Conservation (phyloP, 2,329 filamentous ascomycete genomes). For the Aspergillus amoenus region DNA sequence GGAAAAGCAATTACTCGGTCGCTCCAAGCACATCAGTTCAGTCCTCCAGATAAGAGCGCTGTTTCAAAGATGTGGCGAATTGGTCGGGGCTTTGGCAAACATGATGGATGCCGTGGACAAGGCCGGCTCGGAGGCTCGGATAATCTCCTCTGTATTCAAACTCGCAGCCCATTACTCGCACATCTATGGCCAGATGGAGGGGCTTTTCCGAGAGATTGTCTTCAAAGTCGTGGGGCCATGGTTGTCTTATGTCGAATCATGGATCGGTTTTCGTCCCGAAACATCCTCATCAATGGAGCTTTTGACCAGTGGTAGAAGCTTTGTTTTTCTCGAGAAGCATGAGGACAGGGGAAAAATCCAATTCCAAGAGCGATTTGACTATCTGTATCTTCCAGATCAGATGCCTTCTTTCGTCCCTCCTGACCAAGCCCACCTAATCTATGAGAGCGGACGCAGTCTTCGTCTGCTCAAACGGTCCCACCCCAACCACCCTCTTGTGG, state of each 20-base stretch:
- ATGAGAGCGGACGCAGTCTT: conserved; percentile 75
- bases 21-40: conserved; percentile 28
- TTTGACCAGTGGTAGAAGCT: conserved; percentile 55
- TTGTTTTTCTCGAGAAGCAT: conserved; percentile 60
- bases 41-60: conserved; percentile 38
- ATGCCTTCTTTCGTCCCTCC: conserved; percentile 71
- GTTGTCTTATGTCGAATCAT: conserved; percentile 67
- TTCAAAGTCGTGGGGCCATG: conserved; percentile 64
- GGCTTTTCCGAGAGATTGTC: conserved; percentile 67
- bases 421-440: conserved; percentile 70
- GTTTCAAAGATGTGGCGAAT: conserved; percentile 39
- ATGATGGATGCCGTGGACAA: conserved; percentile 49
- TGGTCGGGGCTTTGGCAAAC: conserved; percentile 36
- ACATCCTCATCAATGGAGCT: conserved; percentile 52
- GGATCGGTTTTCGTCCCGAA: conserved; percentile 69
- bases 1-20: conserved; percentile 34
- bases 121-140: conserved; percentile 56
- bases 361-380: conserved; percentile 61
- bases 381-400: conserved; percentile 50
- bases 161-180: conserved; percentile 65
- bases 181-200: conserved; percentile 59
- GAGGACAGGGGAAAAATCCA: conserved; percentile 61
- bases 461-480: conserved; percentile 71
- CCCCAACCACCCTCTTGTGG: conserved; percentile 67
- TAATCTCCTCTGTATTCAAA: conserved; percentile 62